These are phyloP conservation scores for Oryza meyeriana DNA, from an alignment of 176 grass and related monocot species.

Conservation along the genomic window DNA sequence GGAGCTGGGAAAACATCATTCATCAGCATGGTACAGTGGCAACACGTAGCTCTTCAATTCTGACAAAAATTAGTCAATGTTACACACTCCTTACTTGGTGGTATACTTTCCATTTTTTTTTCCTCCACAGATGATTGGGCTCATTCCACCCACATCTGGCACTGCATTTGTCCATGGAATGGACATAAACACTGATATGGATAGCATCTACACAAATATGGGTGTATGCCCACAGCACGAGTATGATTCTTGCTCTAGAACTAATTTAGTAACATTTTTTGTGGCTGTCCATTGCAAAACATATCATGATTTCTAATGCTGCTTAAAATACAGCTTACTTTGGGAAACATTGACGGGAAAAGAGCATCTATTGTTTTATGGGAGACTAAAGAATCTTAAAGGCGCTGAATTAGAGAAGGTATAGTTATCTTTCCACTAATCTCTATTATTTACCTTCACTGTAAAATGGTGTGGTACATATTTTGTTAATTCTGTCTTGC, in stretches of 20 bases:
- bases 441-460: background rate
- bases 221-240: constrained; percentile 96
- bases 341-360: constrained; percentile 94
- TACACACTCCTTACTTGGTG: background rate
- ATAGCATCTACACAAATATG: constrained; percentile 84
- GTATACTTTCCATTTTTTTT: constrained; percentile 1
- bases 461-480: background rate
- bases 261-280: background rate
- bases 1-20: constrained; percentile 96
- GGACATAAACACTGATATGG: constrained; percentile 73
- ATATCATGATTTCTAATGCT: background rate
- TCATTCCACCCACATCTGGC: constrained; percentile 74
- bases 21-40: constrained; percentile 80
- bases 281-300: background rate
- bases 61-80: background rate
- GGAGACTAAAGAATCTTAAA: constrained; percentile 91
- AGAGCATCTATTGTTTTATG: constrained; percentile 92
- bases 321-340: constrained; percentile 66
- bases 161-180: constrained; percentile 79
- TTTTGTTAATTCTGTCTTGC: background rate
- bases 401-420: constrained; percentile 59
- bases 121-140: constrained; percentile 74
- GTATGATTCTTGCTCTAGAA: constrained; percentile 39
- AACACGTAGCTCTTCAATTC: background rate
- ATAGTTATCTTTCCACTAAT: background rate